Base-by-base conservation (phyloP, 164 flowering plant species). In the Stephania cephalantha region DNA sequence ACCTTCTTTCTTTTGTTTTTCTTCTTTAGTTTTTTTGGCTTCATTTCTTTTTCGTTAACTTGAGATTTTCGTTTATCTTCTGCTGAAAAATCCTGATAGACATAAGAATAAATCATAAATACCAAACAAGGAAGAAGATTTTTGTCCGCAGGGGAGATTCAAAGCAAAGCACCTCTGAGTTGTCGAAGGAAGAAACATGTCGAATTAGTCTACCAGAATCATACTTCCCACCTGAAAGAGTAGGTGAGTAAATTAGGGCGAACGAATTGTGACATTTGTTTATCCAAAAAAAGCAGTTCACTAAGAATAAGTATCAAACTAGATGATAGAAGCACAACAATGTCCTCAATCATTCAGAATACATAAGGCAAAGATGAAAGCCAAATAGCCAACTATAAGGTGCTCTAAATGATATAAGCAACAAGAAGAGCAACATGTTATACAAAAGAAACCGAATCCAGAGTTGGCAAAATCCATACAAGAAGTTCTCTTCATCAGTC, bases 101-200 rank as follows among this genome's bases (percentile, higher is more conserved):
- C 17, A 12, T 68, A 45, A n/a, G 30, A 53, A 63, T 13, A 58
- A 70, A 70, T 17, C 18, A 44, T 7, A 72, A 42, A 55, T 30
- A 35, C 35, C 17, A 31, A 15, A 20, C 2, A 50, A 11, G 31
- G 15, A 71, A 30, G 63, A 10, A 25, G 22, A 74, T 5, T 42
- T 69, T 9, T 73, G 15, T 25, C 58, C n/a, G 45, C 8, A 35
- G 66, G 46, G 5, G 15, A 11, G 66, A 31, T n/a, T 71, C 13
- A 67, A 75, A 29, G 6, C 10, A 69, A 74, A 73, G 74, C 50
- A 89, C 91, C 90, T 88, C 84, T 74, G 76, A 73, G 64, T 88
- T 85, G 18, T 72, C 86, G 70, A 90, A 90, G 74, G 89, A 84
- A 48, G 83, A 46, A 35, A 89, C 91, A 71, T 90, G 94, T 52